A percentile compares a stretch with the other conserved stretches of the same genome.
Evolutionary conservation across 208 protist genomes (phyloP).

Genomic region (Phytomonas serpens): DNA sequence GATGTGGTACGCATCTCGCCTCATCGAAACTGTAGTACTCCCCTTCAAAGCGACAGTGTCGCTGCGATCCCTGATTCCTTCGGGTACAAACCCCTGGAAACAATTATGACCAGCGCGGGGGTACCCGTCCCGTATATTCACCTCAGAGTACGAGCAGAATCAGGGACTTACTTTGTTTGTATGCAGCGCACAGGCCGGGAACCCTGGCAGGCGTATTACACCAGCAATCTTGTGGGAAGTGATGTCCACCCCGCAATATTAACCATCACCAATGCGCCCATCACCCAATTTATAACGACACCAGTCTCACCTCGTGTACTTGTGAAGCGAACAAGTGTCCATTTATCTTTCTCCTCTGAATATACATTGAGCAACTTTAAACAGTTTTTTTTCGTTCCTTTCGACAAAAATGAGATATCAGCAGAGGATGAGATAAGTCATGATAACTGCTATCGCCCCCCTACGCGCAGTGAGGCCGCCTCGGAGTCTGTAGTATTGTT

Average conservation of each 20-base stretch:
- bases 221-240: constrained; percentile 55
- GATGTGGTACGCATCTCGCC: constrained; percentile 58
- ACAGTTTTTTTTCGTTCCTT: constrained; percentile 71
- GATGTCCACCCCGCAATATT: constrained; percentile 26
- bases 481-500: constrained; percentile 25
- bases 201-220: constrained; percentile 62
- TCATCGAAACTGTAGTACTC: constrained; percentile 22
- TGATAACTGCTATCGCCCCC: constrained; percentile 69
- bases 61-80: constrained; percentile 50
- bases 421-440: constrained; percentile 30
- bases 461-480: constrained; percentile 26
- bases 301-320: constrained; percentile 49
- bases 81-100: constrained; percentile 44
- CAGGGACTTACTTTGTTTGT: constrained; percentile 62
- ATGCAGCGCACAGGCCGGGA: constrained; percentile 47
- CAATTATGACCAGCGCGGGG: constrained; percentile 16
- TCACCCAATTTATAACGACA: constrained; percentile 36
- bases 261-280: constrained; percentile 33
- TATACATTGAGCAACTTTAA: constrained; percentile 28
- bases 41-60: constrained; percentile 24
- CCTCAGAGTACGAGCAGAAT: constrained; percentile 44
- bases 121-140: constrained; percentile 49
- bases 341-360: constrained; percentile 8
- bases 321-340: constrained; percentile 46
- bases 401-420: constrained; percentile 14